A percentile compares a stretch with the other conserved stretches of the same genome.
These are phyloP conservation scores for Gardenia jasminoides DNA, from an alignment of 257 asterid genomes.

Conservation along the genomic window DNA sequence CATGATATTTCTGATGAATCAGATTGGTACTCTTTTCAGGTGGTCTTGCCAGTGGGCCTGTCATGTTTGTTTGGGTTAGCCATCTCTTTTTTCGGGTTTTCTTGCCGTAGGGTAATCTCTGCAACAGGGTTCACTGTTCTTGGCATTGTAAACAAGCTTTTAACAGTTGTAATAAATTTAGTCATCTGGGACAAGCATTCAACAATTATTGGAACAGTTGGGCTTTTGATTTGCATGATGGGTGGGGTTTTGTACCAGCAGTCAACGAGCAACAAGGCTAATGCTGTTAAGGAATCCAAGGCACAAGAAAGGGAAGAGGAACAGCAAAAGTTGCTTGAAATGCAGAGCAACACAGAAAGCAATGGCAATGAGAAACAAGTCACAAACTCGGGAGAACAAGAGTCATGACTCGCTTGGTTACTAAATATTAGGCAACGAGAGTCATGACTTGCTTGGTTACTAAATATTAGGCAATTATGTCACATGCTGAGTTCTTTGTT, in stretches of 20 bases:
- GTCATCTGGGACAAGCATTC: conserved; percentile 94
- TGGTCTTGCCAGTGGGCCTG: conserved; percentile 76
- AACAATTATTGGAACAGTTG: conserved; percentile 74
- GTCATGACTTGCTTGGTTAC: conserved; percentile 31
- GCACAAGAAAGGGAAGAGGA: conserved; percentile 59
- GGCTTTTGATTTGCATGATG: conserved; percentile 84
- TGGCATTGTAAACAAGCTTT: conserved; percentile 84
- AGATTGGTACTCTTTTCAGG: conserved; percentile 70
- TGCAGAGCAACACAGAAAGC: conserved; percentile 47
- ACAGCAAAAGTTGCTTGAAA: conserved; percentile 67
- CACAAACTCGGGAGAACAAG: conserved; percentile 39
- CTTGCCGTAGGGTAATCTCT: conserved; percentile 88
- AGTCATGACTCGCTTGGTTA: conserved; percentile 34
- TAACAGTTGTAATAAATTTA: conserved; percentile 88
- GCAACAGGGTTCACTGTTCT: conserved; percentile 97
- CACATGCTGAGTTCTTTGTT: background rate
- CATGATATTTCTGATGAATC: conserved; percentile 69
- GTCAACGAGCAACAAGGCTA: conserved; percentile 59
- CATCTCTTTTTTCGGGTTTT: conserved; percentile 89
- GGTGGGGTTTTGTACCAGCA: conserved; percentile 91
- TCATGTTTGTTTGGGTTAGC: conserved; percentile 91
- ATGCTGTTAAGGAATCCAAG: conserved; percentile 40
- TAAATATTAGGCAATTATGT: conserved; percentile 3
- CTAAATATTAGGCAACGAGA: conserved; percentile 26
- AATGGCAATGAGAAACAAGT: conserved; percentile 37